Percentiles rank a stretch among this genome's conserved stretches.
Evolutionary conservation across 768 basidiomycete genomes (phyloP).

Genomic region (Flagelloscypha sp.): DNA sequence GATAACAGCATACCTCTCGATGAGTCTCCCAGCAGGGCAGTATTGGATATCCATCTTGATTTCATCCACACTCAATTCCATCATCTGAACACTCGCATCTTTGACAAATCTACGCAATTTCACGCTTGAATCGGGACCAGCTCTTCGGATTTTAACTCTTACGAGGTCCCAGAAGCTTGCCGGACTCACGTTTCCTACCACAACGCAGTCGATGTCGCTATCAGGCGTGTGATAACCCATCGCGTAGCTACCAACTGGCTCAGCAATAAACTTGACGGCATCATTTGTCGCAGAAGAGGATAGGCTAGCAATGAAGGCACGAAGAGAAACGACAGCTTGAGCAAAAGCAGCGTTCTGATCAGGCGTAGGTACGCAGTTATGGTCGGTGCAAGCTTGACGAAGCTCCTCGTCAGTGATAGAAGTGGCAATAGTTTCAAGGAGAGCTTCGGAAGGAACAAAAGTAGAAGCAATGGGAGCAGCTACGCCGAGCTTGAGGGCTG

Average conservation of each 20-base stretch:
- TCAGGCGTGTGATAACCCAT: conserved; percentile 10
- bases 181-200: conserved; percentile 14
- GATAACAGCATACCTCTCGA: conserved; percentile 9
- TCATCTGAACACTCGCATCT: conserved; percentile 16
- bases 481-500: too few relatives aligned
- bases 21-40: conserved; percentile 11
- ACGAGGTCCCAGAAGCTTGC: conserved; percentile 14
- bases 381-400: too few relatives aligned
- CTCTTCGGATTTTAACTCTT: conserved; percentile 1
- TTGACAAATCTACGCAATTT: conserved; percentile 13
- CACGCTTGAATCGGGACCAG: conserved; percentile 3
- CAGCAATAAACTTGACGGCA: too few relatives aligned
- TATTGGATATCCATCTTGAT: conserved; percentile 18
- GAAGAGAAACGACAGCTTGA: too few relatives aligned
- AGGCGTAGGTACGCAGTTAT: too few relatives aligned
- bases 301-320: too few relatives aligned
- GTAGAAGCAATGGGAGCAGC: too few relatives aligned
- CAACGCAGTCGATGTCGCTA: conserved; percentile 16
- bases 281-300: too few relatives aligned
- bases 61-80: conserved; percentile 12
- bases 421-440: too few relatives aligned
- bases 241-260: conserved; percentile 14
- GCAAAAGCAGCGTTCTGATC: too few relatives aligned
- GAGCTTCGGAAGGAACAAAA: too few relatives aligned
- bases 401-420: too few relatives aligned